Conservation (phyloP, 2,329 filamentous ascomycete species). For the Phyllosticta citribraziliensis region DNA sequence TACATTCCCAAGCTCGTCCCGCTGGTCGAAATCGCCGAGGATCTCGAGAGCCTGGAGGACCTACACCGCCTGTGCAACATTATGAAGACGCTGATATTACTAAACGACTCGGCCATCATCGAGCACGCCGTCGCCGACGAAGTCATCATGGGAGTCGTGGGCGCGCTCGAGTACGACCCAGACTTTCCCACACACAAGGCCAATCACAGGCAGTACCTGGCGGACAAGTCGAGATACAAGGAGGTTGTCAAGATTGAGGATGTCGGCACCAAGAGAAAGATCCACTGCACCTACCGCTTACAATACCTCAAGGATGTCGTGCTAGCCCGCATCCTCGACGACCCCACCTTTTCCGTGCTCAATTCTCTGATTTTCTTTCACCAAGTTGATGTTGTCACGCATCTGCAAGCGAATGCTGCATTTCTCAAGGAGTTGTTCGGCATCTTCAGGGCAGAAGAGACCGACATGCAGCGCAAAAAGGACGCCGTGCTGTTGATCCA, state of each 20-base stretch:
- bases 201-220: slow-evolving; percentile 88
- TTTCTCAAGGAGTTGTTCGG: slow-evolving; percentile 82
- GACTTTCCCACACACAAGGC: slow-evolving; percentile 97
- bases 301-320: slow-evolving; percentile 99
- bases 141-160: slow-evolving; percentile 83
- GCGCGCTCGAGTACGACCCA: slow-evolving; percentile 93
- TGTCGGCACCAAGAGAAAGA: slow-evolving; percentile 71
- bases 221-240: slow-evolving; percentile 82
- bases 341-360: slow-evolving; percentile 93
- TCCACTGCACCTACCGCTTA: slow-evolving; percentile 89
- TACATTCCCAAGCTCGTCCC: slow-evolving; percentile 83
- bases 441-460: slow-evolving; percentile 62
- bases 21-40: slow-evolving; percentile 79
- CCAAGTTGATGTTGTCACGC: slow-evolving; percentile 93
- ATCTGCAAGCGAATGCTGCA: slow-evolving; percentile 69
- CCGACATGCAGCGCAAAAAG: slow-evolving; percentile 66
- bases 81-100: slow-evolving; percentile 88
- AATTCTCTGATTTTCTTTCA: slow-evolving; percentile 99
- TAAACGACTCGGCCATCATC: slow-evolving; percentile 92
- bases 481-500: slow-evolving; percentile 94
- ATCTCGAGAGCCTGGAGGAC: slow-evolving; percentile 77
- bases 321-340: slow-evolving; percentile 87
- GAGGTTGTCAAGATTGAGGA: slow-evolving; percentile 93
- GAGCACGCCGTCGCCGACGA: slow-evolving; percentile 87
- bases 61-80: slow-evolving; percentile 92